Evolutionary conservation across 2,329 filamentous ascomycete genomes (phyloP).

Genomic region (Exophiala bonariae): DNA sequence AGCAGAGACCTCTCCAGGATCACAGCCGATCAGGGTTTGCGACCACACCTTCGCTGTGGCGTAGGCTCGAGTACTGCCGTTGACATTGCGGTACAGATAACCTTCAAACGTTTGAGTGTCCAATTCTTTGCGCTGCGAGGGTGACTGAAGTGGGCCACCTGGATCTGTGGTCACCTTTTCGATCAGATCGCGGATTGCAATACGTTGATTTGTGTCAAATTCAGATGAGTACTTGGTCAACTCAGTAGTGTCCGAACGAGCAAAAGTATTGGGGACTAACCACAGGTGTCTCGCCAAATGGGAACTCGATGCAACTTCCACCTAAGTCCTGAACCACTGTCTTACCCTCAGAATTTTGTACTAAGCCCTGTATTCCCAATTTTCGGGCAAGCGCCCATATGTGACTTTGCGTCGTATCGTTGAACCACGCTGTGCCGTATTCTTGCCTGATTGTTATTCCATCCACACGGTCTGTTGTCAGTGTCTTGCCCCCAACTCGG

Average conservation of each 20-base stretch:
- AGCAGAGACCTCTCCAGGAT: constrained; percentile 50
- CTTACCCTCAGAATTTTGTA: constrained; percentile 31
- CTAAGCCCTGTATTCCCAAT: constrained; percentile 21
- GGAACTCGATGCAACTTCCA: constrained; percentile 29
- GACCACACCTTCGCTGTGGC: constrained; percentile 36
- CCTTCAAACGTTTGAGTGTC: constrained; percentile 41
- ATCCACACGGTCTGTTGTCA: constrained; percentile 29
- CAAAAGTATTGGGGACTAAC: too few species aligned
- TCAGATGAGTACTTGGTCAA: not conserved
- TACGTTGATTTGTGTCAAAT: not conserved
- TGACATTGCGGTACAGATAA: constrained; percentile 28
- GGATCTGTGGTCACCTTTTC: not conserved
- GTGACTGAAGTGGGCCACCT: not conserved
- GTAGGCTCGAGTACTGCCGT: too few species aligned
- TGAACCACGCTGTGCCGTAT: constrained; percentile 13
- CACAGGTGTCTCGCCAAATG: constrained; percentile 32
- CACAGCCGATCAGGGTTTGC: constrained; percentile 49
- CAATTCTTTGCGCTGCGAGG: constrained; percentile 24
- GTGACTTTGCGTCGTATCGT: constrained; percentile 2
- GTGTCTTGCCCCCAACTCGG: constrained; percentile 54
- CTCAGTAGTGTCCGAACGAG: too few species aligned
- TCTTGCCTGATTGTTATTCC: constrained; percentile 30
- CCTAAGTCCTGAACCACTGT: constrained; percentile 30
- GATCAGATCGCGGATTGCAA: not conserved
- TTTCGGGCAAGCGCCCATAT: constrained; percentile 1